Evolutionary conservation across 1,139 yeast genomes (phyloP).

Genomic region (Suhomyces ambrosiae): DNA sequence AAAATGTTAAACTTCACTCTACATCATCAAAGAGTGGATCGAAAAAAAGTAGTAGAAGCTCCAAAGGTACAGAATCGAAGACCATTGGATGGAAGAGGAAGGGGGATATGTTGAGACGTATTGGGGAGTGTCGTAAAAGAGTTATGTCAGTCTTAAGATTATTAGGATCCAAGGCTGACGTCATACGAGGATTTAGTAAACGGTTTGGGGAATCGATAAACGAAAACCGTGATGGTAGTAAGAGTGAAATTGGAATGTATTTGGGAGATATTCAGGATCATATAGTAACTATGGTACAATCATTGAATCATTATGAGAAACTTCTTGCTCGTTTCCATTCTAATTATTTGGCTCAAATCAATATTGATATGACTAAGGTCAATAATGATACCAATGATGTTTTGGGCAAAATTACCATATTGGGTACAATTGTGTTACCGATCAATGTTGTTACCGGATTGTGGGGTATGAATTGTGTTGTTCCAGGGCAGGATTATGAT

Average conservation of each 20-base stretch:
- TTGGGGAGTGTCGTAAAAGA: constrained; percentile 92
- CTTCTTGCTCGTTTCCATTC: constrained; percentile 90
- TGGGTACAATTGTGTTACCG: constrained; percentile 94
- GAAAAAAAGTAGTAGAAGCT: constrained; percentile 20
- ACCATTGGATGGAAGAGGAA: constrained; percentile 82
- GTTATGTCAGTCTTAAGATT: constrained; percentile 88
- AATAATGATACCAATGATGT: constrained; percentile 97
- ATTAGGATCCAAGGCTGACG: constrained; percentile 92
- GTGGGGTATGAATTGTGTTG: constrained; percentile 98
- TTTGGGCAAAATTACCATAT: constrained; percentile 85
- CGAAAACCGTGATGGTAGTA: constrained; percentile 16
- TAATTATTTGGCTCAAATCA: constrained; percentile 92
- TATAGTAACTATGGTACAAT: constrained; percentile 92
- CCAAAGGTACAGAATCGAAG: constrained; percentile 51
- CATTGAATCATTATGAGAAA: constrained; percentile 91
- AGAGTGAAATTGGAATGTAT: constrained; percentile 72
- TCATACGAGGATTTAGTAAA: constrained; percentile 90
- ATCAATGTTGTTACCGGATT: constrained; percentile 92
- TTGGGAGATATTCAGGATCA: constrained; percentile 87
- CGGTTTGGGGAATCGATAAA: constrained; percentile 85
- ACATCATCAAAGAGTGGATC: constrained; percentile 16
- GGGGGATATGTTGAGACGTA: constrained; percentile 91
- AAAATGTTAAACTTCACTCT: constrained; percentile 6
- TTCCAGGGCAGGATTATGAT: constrained; percentile 84
- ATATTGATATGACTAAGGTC: constrained; percentile 96